phyloP scores from a whole-genome alignment of 305 asterid species.

The Fraxinus latifolia region DNA sequence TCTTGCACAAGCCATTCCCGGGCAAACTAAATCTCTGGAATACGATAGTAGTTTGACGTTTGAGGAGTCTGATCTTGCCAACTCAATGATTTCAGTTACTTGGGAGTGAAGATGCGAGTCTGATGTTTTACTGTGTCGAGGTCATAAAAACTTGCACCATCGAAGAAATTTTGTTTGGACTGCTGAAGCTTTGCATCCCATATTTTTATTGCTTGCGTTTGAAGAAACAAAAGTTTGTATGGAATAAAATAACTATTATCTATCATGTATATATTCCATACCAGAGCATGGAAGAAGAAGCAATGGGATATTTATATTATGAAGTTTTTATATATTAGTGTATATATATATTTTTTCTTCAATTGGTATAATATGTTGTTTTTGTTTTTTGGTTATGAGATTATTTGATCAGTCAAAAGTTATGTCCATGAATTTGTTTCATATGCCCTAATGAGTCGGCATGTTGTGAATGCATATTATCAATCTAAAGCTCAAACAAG shows the following conservation, averaged over 20 bases:
- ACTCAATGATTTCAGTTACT: constrained; percentile 73
- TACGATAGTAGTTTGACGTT: constrained; percentile 43
- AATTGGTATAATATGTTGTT: not conserved
- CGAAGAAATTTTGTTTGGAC: constrained; percentile 19
- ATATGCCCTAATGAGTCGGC: not conserved
- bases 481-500: not conserved
- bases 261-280: constrained; percentile 26
- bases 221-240: constrained; percentile 12
- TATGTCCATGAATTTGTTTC: not conserved
- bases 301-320: not conserved
- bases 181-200: not conserved
- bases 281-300: constrained; percentile 11
- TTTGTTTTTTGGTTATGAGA: not conserved
- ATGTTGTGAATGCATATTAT: not conserved
- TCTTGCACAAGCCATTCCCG: constrained; percentile 76
- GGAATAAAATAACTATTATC: constrained; percentile 8
- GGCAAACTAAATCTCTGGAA: constrained; percentile 56
- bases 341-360: not conserved
- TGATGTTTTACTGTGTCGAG: not conserved
- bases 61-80: constrained; percentile 75
- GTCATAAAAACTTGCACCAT: constrained; percentile 10
- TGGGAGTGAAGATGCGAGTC: constrained; percentile 48
- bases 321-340: not conserved
- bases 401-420: not conserved
- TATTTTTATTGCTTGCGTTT: constrained; percentile 6